Evolutionary conservation across 2,329 filamentous ascomycete genomes (phyloP).

Genomic region (Penicillium sp.): DNA sequence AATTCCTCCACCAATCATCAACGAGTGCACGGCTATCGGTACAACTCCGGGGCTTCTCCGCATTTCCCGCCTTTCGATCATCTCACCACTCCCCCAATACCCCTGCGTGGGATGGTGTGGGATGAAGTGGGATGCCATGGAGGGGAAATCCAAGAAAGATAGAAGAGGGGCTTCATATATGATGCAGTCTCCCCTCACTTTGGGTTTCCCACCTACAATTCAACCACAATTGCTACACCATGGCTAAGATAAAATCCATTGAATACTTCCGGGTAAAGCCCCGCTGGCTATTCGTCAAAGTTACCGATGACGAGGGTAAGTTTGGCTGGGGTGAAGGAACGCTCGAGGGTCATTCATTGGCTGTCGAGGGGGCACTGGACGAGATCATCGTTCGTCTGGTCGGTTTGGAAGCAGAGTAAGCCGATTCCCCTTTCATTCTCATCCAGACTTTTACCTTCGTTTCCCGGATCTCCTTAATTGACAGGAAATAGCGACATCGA

Average conservation of each 20-base stretch:
- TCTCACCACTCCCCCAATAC: slow-evolving; percentile 2
- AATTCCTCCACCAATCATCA: slow-evolving; percentile 22
- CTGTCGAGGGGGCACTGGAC: slow-evolving; percentile 74
- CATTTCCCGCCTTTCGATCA: background rate
- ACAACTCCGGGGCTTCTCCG: slow-evolving; percentile 1
- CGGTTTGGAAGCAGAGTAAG: slow-evolving; percentile 72
- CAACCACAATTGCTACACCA: slow-evolving; percentile 35
- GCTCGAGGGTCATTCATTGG: slow-evolving; percentile 73
- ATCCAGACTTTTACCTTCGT: too few species aligned
- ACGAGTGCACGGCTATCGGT: background rate
- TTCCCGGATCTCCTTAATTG: background rate
- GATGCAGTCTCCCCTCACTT: background rate
- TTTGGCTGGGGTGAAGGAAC: slow-evolving; percentile 77
- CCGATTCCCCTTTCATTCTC: background rate
- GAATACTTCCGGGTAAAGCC: slow-evolving; percentile 78
- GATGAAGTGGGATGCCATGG: slow-evolving; percentile 7
- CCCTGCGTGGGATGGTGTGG: slow-evolving; percentile 19
- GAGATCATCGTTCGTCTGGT: slow-evolving; percentile 65
- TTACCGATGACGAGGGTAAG: slow-evolving; percentile 69
- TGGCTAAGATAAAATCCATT: slow-evolving; percentile 68
- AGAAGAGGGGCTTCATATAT: slow-evolving; percentile 8
- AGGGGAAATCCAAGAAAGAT: background rate
- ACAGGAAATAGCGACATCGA: slow-evolving; percentile 68
- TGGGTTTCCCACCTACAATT: background rate
- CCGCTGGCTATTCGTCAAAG: slow-evolving; percentile 78